phyloP scores from a whole-genome alignment of 2,329 filamentous ascomycete species.

The Huntiella decipiens region DNA sequence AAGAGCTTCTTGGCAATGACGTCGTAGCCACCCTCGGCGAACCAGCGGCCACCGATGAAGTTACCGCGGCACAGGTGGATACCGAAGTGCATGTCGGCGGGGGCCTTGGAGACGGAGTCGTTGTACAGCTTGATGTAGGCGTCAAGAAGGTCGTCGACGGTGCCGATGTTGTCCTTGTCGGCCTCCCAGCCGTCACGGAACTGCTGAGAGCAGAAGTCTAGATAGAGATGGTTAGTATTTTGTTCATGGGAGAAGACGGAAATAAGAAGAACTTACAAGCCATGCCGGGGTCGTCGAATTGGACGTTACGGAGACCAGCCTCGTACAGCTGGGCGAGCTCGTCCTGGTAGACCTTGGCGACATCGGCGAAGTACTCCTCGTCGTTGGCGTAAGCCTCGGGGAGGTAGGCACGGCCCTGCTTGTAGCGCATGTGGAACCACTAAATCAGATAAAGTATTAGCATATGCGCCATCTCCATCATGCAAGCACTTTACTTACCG shows the following conservation, averaged over 20 bases:
- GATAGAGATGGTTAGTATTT: background rate
- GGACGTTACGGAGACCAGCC: slow-evolving; percentile 44
- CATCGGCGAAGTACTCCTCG: slow-evolving; percentile 43
- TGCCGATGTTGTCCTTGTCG: slow-evolving; percentile 47
- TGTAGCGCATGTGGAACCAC: slow-evolving; percentile 17
- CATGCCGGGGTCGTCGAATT: slow-evolving; percentile 48
- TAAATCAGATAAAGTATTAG: slow-evolving; percentile 7
- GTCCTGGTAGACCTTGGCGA: slow-evolving; percentile 45
- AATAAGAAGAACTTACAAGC: slow-evolving; percentile 30
- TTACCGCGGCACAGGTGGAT: slow-evolving; percentile 44
- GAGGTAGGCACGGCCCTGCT: slow-evolving; percentile 15
- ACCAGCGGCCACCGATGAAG: slow-evolving; percentile 43
- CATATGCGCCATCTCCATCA: background rate
- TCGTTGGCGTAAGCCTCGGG: slow-evolving; percentile 15
- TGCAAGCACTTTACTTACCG: slow-evolving; percentile 13
- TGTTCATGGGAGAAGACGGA: background rate
- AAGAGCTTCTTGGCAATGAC: slow-evolving; percentile 42
- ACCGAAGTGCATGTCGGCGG: slow-evolving; percentile 48
- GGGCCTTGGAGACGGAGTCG: slow-evolving; percentile 41
- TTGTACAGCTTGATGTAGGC: slow-evolving; percentile 58
- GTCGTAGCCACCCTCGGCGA: slow-evolving; percentile 45
- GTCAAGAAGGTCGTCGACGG: slow-evolving; percentile 45
- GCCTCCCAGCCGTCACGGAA: slow-evolving; percentile 52
- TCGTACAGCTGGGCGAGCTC: slow-evolving; percentile 43
- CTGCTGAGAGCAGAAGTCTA: slow-evolving; percentile 55